Conservation (phyloP, 306 rosid genomes). For the Prunus mira region DNA sequence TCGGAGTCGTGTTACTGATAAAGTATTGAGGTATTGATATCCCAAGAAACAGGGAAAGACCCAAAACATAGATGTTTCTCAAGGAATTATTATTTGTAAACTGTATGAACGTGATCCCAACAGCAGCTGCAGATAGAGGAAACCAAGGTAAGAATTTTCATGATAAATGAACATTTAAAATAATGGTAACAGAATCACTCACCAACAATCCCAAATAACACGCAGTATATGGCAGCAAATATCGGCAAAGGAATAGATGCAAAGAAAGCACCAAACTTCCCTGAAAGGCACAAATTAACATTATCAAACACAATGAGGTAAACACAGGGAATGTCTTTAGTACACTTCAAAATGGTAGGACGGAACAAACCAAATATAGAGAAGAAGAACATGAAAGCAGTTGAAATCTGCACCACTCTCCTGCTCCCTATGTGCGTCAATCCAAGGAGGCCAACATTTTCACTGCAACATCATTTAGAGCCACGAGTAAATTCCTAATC, state of each 20-base stretch:
- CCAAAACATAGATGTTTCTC: constrained; percentile 79
- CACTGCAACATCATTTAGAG: constrained; percentile 46
- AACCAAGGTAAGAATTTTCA: not conserved
- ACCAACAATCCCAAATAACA: constrained; percentile 82
- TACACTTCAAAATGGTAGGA: not conserved
- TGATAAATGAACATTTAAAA: not conserved
- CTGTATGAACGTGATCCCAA: constrained; percentile 71
- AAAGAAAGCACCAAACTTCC: constrained; percentile 91
- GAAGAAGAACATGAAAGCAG: constrained; percentile 91
- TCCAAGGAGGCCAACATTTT: constrained; percentile 93
- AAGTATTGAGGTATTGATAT: constrained; percentile 93
- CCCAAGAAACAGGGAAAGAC: constrained; percentile 78
- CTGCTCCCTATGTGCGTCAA: constrained; percentile 91
- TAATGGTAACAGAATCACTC: constrained; percentile 24
- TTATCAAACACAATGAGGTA: not conserved
- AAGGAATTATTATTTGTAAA: constrained; percentile 68
- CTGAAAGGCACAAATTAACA: constrained; percentile 43
- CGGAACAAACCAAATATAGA: constrained; percentile 73
- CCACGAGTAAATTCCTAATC: not conserved
- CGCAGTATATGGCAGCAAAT: constrained; percentile 87
- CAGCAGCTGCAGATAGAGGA: constrained; percentile 58
- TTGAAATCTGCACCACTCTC: constrained; percentile 90
- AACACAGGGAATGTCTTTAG: not conserved
- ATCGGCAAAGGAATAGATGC: constrained; percentile 92
- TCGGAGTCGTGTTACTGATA: constrained; percentile 44